These are phyloP conservation scores for Chloris gayana DNA, from an alignment of 176 grass and related monocot species.

Conservation along the genomic window DNA sequence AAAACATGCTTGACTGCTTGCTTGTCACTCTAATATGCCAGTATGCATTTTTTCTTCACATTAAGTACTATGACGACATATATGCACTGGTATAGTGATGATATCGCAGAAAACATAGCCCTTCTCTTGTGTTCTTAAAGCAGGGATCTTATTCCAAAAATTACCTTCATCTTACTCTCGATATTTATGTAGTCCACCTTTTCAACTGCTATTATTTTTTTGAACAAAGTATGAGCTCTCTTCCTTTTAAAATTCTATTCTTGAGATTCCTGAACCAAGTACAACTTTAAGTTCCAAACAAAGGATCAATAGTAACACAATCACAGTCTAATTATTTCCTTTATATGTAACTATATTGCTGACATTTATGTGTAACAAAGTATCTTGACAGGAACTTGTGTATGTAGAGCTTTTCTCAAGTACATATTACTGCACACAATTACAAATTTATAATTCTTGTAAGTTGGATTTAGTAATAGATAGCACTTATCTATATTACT, in stretches of 20 bases:
- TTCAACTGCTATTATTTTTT: not conserved
- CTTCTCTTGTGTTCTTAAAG: slow-evolving; percentile 22
- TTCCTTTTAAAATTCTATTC: not conserved
- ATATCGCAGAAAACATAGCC: slow-evolving; percentile 25
- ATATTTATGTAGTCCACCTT: slow-evolving; percentile 19
- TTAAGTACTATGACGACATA: slow-evolving; percentile 25
- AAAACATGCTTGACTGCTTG: slow-evolving; percentile 33
- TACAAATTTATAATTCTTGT: slow-evolving; percentile 51
- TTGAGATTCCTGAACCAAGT: slow-evolving; percentile 25
- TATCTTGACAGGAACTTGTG: slow-evolving; percentile 39
- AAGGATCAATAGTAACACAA: slow-evolving; percentile 33
- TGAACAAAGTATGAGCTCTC: not conserved
- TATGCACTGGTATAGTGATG: slow-evolving; percentile 22
- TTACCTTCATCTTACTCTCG: slow-evolving; percentile 44
- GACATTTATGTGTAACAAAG: slow-evolving; percentile 58
- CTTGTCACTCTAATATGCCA: slow-evolving; percentile 32
- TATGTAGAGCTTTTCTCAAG: slow-evolving; percentile 57
- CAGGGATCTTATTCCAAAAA: slow-evolving; percentile 30
- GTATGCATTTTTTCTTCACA: slow-evolving; percentile 39
- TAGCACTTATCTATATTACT: slow-evolving; percentile 44
- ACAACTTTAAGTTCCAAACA: slow-evolving; percentile 12
- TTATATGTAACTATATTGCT: slow-evolving; percentile 48
- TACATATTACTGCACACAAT: slow-evolving; percentile 68
- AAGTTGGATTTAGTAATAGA: slow-evolving; percentile 59
- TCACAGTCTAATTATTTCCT: slow-evolving; percentile 56